phyloP scores from a whole-genome alignment of 768 basidiomycete species.

The Hygrophoropsis aurantiaca region DNA sequence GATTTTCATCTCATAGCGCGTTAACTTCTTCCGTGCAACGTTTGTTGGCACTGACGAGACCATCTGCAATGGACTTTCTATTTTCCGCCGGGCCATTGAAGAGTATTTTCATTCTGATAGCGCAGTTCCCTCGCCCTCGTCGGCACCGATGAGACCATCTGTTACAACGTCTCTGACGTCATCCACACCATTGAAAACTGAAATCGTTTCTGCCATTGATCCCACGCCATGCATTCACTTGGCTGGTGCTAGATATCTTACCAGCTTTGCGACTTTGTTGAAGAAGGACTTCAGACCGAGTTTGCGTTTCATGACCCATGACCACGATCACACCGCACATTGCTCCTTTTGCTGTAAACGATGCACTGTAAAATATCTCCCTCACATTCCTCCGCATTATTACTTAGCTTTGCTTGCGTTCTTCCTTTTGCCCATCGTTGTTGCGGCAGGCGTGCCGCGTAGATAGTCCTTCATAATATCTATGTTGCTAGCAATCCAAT shows the following conservation, averaged over 20 bases:
- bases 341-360: too few species aligned
- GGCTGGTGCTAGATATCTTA: background rate
- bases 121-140: background rate
- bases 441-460: too few species aligned
- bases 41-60: slow-evolving; percentile 50
- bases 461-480: too few species aligned
- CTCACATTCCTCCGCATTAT: too few species aligned
- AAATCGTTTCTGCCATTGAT: background rate
- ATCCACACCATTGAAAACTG: background rate
- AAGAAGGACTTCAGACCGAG: background rate
- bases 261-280: background rate
- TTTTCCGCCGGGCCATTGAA: slow-evolving; percentile 37
- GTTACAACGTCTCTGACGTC: slow-evolving; percentile 36
- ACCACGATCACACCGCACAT: too few species aligned
- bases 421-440: too few species aligned
- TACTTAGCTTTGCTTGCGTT: too few species aligned
- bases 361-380: too few species aligned
- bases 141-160: slow-evolving; percentile 38
- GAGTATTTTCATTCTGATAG: slow-evolving; percentile 37
- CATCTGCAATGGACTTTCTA: slow-evolving; percentile 42
- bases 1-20: slow-evolving; percentile 25
- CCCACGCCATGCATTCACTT: background rate
- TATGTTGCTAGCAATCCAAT: too few species aligned
- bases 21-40: slow-evolving; percentile 45
- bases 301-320: too few species aligned